These are phyloP conservation scores for Boletellus ananas DNA, from an alignment of 768 basidiomycete genomes.

Conservation along the genomic window DNA sequence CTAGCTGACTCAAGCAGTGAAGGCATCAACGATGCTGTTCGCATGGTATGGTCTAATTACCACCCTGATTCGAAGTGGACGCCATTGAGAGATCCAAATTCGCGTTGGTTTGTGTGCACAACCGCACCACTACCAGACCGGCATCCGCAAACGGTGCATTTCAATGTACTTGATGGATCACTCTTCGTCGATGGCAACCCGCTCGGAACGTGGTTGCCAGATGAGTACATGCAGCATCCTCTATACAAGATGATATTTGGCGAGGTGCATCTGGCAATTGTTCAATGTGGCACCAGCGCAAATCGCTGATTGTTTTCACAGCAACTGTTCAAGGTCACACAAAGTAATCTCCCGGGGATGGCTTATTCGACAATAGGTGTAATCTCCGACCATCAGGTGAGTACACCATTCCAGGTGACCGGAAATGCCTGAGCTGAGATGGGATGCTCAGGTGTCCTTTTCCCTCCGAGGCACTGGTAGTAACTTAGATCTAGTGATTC, in stretches of 20 bases:
- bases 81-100: conserved; percentile 12
- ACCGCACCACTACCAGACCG: conserved; percentile 14
- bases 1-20: background rate
- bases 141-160: conserved; percentile 30
- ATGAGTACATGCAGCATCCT: conserved; percentile 5
- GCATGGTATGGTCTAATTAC: conserved; percentile 31
- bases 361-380: background rate
- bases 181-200: conserved; percentile 24
- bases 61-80: conserved; percentile 24
- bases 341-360: background rate
- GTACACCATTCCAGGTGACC: background rate
- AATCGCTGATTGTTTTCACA: background rate
- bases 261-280: conserved; percentile 4
- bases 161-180: conserved; percentile 35
- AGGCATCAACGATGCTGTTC: conserved; percentile 32
- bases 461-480: conserved; percentile 12
- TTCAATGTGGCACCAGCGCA: background rate
- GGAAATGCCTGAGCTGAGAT: no score
- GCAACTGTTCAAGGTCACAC: background rate
- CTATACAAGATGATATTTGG: conserved; percentile 19
- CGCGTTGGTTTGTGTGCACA: conserved; percentile 29
- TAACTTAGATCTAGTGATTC: conserved; percentile 10
- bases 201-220: conserved; percentile 15
- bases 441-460: background rate
- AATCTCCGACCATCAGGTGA: background rate